Evolutionary conservation across 2,329 filamentous ascomycete species (phyloP).

Genomic region (Seiridium cupressi): DNA sequence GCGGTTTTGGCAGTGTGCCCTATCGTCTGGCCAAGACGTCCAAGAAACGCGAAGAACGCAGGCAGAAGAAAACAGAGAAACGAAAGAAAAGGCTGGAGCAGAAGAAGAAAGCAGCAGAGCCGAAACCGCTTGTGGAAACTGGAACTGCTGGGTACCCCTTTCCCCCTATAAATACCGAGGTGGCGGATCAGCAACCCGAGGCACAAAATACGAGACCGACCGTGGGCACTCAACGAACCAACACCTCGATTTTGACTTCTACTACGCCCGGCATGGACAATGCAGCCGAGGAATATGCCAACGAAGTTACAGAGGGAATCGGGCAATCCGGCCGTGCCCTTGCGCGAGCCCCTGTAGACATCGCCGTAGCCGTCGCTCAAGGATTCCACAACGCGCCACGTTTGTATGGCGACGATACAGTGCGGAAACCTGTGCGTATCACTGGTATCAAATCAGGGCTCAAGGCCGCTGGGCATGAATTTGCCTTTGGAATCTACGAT

Average conservation of each 20-base stretch:
- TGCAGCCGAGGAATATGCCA: conserved; percentile 40
- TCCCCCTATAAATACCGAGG: conserved; percentile 10
- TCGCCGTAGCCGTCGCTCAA: conserved; percentile 61
- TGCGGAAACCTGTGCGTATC: conserved; percentile 60
- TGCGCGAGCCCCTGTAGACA: conserved; percentile 56
- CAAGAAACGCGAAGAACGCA: conserved; percentile 51
- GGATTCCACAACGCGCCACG: conserved; percentile 71
- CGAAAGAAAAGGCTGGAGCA: conserved; percentile 20
- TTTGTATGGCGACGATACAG: conserved; percentile 69
- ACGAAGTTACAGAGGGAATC: conserved; percentile 51
- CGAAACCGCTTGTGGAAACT: conserved; percentile 7
- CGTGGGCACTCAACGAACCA: neutral
- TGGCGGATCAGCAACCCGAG: conserved; percentile 1
- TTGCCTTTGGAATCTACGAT: conserved; percentile 64
- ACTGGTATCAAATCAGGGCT: conserved; percentile 65
- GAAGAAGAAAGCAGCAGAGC: conserved; percentile 15
- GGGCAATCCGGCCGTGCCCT: conserved; percentile 50
- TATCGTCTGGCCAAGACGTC: conserved; percentile 58
- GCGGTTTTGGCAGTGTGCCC: conserved; percentile 64
- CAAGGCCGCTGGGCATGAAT: conserved; percentile 58
- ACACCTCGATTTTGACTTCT: conserved; percentile 18
- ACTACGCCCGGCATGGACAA: conserved; percentile 25
- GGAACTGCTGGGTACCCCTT: conserved; percentile 18
- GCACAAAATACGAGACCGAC: neutral
- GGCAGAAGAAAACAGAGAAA: conserved; percentile 39